These are phyloP conservation scores for Cajanus cajan DNA, from an alignment of 306 rosid genomes.

Conservation along the genomic window DNA sequence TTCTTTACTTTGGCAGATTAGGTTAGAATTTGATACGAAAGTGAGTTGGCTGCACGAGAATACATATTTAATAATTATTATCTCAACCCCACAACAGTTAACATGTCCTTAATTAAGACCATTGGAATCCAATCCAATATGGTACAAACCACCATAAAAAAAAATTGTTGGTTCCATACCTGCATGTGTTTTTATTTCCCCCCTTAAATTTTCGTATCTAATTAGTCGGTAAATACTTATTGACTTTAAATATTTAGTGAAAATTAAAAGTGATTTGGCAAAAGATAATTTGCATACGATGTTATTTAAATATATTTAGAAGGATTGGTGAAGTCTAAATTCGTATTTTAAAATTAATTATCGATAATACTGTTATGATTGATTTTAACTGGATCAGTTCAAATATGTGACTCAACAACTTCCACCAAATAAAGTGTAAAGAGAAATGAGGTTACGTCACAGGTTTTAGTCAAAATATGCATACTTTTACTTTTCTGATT, in stretches of 20 bases:
- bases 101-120: background rate
- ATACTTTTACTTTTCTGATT: slow-evolving; percentile 12
- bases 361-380: no score
- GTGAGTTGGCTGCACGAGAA: slow-evolving; percentile 23
- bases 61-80: slow-evolving; percentile 9
- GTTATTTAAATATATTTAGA: no score
- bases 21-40: background rate
- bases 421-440: no score
- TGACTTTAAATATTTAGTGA: background rate
- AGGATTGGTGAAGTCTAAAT: no score
- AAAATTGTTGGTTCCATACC: no score
- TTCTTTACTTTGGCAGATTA: slow-evolving; percentile 5
- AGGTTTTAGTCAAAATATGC: background rate
- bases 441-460: no score
- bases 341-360: no score
- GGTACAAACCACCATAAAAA: background rate
- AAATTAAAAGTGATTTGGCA: no score
- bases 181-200: background rate
- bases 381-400: no score
- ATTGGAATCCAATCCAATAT: background rate
- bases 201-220: background rate
- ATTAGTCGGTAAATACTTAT: background rate
- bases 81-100: background rate
- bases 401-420: no score
- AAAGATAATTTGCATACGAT: no score